Conservation (phyloP, 176 grass and related monocot species). For the Typha latifolia region DNA sequence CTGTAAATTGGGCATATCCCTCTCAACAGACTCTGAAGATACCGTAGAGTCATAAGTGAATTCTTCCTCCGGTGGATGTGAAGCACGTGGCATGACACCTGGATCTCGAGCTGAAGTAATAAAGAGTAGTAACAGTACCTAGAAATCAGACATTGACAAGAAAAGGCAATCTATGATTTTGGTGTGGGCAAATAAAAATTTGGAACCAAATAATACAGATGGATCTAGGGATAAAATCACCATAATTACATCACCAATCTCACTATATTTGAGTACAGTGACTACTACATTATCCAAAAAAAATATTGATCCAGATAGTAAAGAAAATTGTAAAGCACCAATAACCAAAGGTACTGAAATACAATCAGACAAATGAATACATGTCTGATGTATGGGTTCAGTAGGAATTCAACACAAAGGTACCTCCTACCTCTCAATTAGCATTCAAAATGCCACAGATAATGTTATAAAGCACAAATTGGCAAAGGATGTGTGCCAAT, state of each 20-base stretch:
- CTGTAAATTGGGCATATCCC: slow-evolving; percentile 38
- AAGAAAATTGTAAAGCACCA: neutral
- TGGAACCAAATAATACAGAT: slow-evolving; percentile 3
- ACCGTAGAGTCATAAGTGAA: slow-evolving; percentile 46
- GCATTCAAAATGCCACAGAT: neutral
- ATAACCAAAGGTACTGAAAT: neutral
- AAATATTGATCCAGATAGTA: neutral
- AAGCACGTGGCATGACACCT: slow-evolving; percentile 61
- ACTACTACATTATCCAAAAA: neutral
- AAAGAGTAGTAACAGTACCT: slow-evolving; percentile 59
- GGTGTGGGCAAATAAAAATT: neutral
- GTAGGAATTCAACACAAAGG: neutral
- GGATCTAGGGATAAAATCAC: neutral
- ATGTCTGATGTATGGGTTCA: neutral
- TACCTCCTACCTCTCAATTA: neutral
- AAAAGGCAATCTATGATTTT: slow-evolving; percentile 1
- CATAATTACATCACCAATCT: too few relatives aligned
- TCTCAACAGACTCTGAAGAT: slow-evolving; percentile 16
- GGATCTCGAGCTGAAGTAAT: slow-evolving; percentile 72
- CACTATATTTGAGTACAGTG: neutral
- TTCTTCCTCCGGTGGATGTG: slow-evolving; percentile 64
- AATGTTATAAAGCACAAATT: too few relatives aligned
- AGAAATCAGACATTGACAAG: neutral
- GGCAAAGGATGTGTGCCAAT: too few relatives aligned
- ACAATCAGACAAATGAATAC: neutral